Base-by-base conservation (phyloP, 306 rosid genomes). In the Ammopiptanthus mongolicus region DNA sequence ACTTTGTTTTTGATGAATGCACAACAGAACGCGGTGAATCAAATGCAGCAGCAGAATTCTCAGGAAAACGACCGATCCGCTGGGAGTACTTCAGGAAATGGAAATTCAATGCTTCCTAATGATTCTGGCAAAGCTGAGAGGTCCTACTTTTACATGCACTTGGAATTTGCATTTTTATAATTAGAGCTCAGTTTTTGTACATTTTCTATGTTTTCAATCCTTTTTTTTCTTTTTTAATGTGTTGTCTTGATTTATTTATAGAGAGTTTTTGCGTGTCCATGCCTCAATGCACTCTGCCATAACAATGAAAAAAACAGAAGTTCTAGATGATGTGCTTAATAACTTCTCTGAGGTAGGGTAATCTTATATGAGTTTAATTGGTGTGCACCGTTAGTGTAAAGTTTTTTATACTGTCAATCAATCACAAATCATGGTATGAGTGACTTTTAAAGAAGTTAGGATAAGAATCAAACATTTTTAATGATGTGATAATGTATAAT, bases 201-300 rank as follows among this genome's bases (percentile, higher is more conserved):
- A 19, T 51, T 55, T 56, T 23, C 6, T 46, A 1, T 66, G 5
- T 65, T 56, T 15, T 44, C 39, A 79, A n/a, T 53, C 7, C 46
- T 8, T 21, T 58, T 1, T 56, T 39, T 65, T 0, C 6, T 58
- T 71, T 76, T 41, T 41, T 10, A 9, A 19, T 56, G 8, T 73
- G 59, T 61, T 33, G 28, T 18, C 19, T 55, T 64, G 34, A 22
- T 59, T 75, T 37, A n/a, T 31, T 69, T 11, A 14, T 44, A 94
- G 98, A 48, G 92, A 86, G 33, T 88, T 90, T 64, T 84, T 88
- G 71, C 80, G 66, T 67, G 97, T 91, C 0, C 84, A 88, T 5
- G 79, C 83, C 22, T 90, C 89, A n/a, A 89, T 94, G 97, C 88
- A 87, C 60, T 87, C 88, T 1, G 97, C 97, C 5, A 86, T 91